These are phyloP conservation scores for Metschnikowia cubensis DNA, from an alignment of 805 yeast genomes.

Conservation along the genomic window DNA sequence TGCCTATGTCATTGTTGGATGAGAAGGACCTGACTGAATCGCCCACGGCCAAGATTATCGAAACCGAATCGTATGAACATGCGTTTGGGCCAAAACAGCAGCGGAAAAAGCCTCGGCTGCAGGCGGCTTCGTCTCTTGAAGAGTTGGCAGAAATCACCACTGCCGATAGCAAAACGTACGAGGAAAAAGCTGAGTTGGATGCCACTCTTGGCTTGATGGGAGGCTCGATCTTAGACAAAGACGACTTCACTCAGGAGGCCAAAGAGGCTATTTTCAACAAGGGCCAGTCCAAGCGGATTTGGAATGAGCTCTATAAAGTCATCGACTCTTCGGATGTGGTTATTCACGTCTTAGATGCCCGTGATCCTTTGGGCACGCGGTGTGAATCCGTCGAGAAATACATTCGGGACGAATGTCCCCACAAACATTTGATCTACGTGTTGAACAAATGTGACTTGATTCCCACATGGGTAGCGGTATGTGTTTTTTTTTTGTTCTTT, in stretches of 20 bases:
- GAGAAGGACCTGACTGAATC: slow-evolving; percentile 76
- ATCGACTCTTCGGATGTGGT: slow-evolving; percentile 97
- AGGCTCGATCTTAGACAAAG: slow-evolving; percentile 52
- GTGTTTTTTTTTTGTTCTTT: slow-evolving; percentile 38
- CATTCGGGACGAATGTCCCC: slow-evolving; percentile 90
- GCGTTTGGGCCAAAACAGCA: slow-evolving; percentile 96
- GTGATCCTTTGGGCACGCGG: slow-evolving; percentile 96
- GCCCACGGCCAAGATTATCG: slow-evolving; percentile 76
- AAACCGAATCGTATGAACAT: slow-evolving; percentile 76
- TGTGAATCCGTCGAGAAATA: slow-evolving; percentile 92
- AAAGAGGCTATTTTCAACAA: slow-evolving; percentile 93
- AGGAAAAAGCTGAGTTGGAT: slow-evolving; percentile 73
- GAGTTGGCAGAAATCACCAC: slow-evolving; percentile 65
- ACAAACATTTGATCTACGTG: slow-evolving; percentile 91
- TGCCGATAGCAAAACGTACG: slow-evolving; percentile 53
- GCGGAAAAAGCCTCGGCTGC: slow-evolving; percentile 80
- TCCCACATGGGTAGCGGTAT: slow-evolving; percentile 99
- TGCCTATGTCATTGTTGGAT: slow-evolving; percentile 92
- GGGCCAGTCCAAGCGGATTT: slow-evolving; percentile 97
- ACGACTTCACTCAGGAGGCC: slow-evolving; percentile 85
- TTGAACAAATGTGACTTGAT: slow-evolving; percentile 96
- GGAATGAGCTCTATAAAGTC: slow-evolving; percentile 97
- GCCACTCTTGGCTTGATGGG: slow-evolving; percentile 82
- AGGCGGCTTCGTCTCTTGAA: slow-evolving; percentile 69
- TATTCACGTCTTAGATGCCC: slow-evolving; percentile 92